These are phyloP conservation scores for Crithidia thermophila DNA, from an alignment of 208 protist species.

Conservation along the genomic window DNA sequence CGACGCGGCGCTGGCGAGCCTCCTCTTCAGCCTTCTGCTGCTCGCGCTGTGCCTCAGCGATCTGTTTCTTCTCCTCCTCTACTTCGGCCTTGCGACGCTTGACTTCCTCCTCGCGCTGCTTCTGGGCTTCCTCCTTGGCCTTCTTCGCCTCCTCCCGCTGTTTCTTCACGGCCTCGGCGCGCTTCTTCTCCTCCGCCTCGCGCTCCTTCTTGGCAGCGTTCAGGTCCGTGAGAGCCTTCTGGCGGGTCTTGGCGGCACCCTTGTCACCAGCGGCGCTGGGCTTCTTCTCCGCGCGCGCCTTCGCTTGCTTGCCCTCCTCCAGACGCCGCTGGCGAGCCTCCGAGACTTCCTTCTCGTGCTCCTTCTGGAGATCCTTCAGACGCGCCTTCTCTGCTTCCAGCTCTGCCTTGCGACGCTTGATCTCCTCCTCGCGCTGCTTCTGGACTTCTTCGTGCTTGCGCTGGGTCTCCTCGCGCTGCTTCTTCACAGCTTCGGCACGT, in stretches of 20 bases:
- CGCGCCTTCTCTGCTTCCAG: slow-evolving; percentile 22
- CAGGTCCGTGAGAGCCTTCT: background rate
- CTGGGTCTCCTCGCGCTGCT: slow-evolving; percentile 35
- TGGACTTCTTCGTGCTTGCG: slow-evolving; percentile 13
- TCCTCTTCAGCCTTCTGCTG: too few species aligned
- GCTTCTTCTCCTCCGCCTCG: slow-evolving; percentile 43
- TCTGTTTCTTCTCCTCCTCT: slow-evolving; percentile 33
- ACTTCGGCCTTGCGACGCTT: slow-evolving; percentile 35
- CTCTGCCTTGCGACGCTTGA: slow-evolving; percentile 22
- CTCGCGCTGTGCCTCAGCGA: slow-evolving; percentile 41
- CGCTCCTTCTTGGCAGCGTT: slow-evolving; percentile 33
- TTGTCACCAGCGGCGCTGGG: background rate
- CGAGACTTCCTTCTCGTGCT: slow-evolving; percentile 37
- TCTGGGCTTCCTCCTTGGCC: slow-evolving; percentile 35
- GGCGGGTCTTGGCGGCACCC: background rate
- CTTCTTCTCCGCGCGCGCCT: slow-evolving; percentile 9
- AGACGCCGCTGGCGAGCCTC: slow-evolving; percentile 19
- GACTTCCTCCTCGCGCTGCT: slow-evolving; percentile 42
- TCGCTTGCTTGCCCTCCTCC: slow-evolving; percentile 29
- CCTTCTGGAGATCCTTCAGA: slow-evolving; percentile 29
- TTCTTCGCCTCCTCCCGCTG: slow-evolving; percentile 16
- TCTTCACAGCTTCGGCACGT: slow-evolving; percentile 26
- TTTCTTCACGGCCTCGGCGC: background rate
- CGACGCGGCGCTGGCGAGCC: too few species aligned
- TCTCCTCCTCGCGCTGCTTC: slow-evolving; percentile 24